Percentiles rank a stretch among this genome's conserved stretches.
phyloP scores from a whole-genome alignment of 768 basidiomycete species.

The Pleurotus platypus region DNA sequence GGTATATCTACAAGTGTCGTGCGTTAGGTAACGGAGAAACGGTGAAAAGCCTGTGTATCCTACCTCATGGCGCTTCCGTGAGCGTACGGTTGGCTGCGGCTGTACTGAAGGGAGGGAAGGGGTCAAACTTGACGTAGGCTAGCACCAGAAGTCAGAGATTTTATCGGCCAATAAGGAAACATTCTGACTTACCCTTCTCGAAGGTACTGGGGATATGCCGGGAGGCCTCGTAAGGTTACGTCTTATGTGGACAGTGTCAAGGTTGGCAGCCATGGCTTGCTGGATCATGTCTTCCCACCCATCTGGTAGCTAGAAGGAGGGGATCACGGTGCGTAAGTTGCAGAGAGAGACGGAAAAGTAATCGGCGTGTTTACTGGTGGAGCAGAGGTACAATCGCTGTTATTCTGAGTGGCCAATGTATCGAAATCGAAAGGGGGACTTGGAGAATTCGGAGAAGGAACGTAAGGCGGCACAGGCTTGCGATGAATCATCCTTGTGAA shows the following conservation, averaged over 20 bases:
- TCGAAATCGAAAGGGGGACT: slow-evolving; percentile 24
- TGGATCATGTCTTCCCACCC: slow-evolving; percentile 31
- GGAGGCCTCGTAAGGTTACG: slow-evolving; percentile 1
- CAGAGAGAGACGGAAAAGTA: not conserved
- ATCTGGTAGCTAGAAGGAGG: slow-evolving; percentile 23
- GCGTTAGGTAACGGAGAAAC: not conserved
- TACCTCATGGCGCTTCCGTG: slow-evolving; percentile 5
- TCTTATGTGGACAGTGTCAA: not conserved
- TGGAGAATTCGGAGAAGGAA: slow-evolving; percentile 56
- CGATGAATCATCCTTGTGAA: slow-evolving; percentile 49
- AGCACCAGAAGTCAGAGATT: not conserved
- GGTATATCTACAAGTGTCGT: slow-evolving; percentile 35
- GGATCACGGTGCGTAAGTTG: not conserved
- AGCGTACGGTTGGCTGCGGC: not conserved
- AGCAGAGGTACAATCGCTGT: not conserved
- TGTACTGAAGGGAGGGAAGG: not conserved
- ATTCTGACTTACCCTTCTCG: not conserved
- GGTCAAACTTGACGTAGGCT: too few species aligned
- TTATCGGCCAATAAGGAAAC: not conserved
- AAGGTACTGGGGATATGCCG: not conserved
- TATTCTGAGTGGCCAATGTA: not conserved
- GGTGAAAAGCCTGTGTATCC: not conserved
- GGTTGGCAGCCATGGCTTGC: slow-evolving; percentile 9
- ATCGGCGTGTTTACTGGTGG: slow-evolving; percentile 6
- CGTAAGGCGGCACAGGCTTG: slow-evolving; percentile 66